Evolutionary conservation across 1,284 basidiomycete species (phyloP), one percentile per base, ranked within the genome.

Genomic region (Bjerkandera adusta): DNA sequence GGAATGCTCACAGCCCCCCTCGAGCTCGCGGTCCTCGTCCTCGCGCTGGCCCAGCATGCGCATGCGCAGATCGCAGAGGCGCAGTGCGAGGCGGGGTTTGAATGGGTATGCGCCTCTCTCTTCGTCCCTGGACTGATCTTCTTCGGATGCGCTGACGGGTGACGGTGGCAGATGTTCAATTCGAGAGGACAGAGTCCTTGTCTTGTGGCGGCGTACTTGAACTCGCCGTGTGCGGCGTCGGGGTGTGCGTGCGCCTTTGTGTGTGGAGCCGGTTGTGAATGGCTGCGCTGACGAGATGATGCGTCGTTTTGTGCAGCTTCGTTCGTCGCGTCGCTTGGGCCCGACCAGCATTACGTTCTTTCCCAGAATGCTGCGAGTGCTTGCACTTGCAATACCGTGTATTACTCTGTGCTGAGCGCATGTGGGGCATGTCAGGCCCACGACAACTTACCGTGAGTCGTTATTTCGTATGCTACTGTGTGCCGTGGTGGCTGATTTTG

Each of bases 301-400:
- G 16, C 26, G 12, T 30, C 21, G 5, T 36, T 5, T n/a, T 13
- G 1, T 30, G 2, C 35, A 45, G 34, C 13, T 16, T 26, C 36
- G 27, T 36, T 27, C 16, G 25, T 45, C 22, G 24, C 26, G 16
- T 13, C 43, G 34, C 25, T 45, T 25, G 34, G 16, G 13, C 21
- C 34, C 18, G 43, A 18, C 11, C 8, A 26, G n/a, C 34, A 36
- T 13, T 45, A 45, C 16, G 22, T n/a, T 3, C 34, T 34, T 7
- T 12, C 22, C 3, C 25, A 33, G 16, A 12, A 18, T 15, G 34
- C 21, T 18, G 43, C 34, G 11, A 45, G 12, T n/a, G 34, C 29
- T 2, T 45, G 43, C 22, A n/a, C 8, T 11, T 45, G 43, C 43
- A 45, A 36, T 26, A 45, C 43, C 8, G 43, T 45, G 15, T 36